Evolutionary conservation across 2,329 filamentous ascomycete genomes (phyloP).

Genomic region (Aciculosporium take): DNA sequence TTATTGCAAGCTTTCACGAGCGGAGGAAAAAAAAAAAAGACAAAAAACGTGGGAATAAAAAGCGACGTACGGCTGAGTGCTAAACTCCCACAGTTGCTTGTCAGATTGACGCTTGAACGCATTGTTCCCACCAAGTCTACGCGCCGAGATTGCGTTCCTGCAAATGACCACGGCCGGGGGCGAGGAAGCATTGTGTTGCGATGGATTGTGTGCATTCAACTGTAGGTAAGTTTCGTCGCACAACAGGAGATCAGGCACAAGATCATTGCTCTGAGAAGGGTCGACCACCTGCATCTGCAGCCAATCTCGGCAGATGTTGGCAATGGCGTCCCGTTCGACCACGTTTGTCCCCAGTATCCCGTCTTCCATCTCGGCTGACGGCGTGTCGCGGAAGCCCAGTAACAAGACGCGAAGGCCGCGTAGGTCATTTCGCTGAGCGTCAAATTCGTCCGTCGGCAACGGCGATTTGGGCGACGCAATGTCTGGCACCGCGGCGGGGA

Average conservation of each 20-base stretch:
- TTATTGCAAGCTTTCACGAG: no score
- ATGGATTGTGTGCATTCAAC: conserved; percentile 10
- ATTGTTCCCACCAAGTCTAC: not conserved
- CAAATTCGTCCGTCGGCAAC: conserved; percentile 15
- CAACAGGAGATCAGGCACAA: conserved; percentile 16
- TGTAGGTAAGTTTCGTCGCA: conserved; percentile 14
- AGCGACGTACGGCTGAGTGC: conserved; percentile 21
- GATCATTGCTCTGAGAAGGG: conserved; percentile 1
- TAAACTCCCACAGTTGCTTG: conserved; percentile 20
- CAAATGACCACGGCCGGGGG: conserved; percentile 5
- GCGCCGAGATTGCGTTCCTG: conserved; percentile 3
- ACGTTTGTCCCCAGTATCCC: conserved; percentile 4
- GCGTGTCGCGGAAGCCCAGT: conserved; percentile 10
- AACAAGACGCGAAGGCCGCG: conserved; percentile 18
- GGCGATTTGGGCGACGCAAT: not conserved
- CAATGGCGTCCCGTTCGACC: conserved; percentile 3
- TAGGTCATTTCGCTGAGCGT: conserved; percentile 15
- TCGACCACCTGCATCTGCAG: conserved; percentile 17
- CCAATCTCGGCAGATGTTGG: conserved; percentile 19
- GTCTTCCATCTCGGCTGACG: conserved; percentile 2
- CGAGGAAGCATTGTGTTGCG: conserved; percentile 4
- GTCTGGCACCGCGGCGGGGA: conserved; percentile 8
- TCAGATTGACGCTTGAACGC: conserved; percentile 2
- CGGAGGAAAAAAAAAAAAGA: not conserved
- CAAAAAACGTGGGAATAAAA: no score